Conservation (phyloP, 257 asterid species). For the Solanum tarapatanum region DNA sequence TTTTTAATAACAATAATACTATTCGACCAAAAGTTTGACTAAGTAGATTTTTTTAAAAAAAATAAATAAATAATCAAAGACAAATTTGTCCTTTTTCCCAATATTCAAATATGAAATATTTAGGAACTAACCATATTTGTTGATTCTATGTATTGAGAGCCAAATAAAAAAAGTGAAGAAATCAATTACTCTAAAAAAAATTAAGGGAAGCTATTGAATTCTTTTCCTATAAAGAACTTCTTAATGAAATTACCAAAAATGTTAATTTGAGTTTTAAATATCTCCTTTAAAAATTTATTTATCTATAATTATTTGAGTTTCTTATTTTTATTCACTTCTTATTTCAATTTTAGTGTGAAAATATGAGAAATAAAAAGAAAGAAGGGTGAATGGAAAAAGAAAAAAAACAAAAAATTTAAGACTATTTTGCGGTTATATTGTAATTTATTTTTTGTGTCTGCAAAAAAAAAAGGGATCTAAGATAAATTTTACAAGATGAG, state of each 20-base stretch:
- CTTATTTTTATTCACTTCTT: too few species aligned
- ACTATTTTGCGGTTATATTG: too few species aligned
- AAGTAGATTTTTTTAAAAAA: not conserved
- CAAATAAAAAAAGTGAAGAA: not conserved
- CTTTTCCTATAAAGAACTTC: not conserved
- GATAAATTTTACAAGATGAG: too few species aligned
- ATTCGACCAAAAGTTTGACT: not conserved
- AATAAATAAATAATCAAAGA: not conserved
- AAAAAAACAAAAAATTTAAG: too few species aligned
- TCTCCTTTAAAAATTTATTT: not conserved
- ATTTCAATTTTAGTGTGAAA: too few species aligned
- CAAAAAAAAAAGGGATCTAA: too few species aligned
- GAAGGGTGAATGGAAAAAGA: too few species aligned
- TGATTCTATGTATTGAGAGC: not conserved
- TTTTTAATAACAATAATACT: not conserved
- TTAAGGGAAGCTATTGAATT: not conserved
- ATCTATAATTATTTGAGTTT: too few species aligned
- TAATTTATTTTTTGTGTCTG: too few species aligned
- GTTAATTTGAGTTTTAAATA: not conserved
- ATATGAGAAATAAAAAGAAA: too few species aligned
- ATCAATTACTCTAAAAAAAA: not conserved
- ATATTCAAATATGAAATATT: not conserved
- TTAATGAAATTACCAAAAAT: not conserved
- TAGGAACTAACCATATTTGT: not conserved
- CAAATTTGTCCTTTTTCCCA: not conserved